These are phyloP conservation scores for Linum lewisii DNA, from an alignment of 345 rosid species.

Conservation along the genomic window DNA sequence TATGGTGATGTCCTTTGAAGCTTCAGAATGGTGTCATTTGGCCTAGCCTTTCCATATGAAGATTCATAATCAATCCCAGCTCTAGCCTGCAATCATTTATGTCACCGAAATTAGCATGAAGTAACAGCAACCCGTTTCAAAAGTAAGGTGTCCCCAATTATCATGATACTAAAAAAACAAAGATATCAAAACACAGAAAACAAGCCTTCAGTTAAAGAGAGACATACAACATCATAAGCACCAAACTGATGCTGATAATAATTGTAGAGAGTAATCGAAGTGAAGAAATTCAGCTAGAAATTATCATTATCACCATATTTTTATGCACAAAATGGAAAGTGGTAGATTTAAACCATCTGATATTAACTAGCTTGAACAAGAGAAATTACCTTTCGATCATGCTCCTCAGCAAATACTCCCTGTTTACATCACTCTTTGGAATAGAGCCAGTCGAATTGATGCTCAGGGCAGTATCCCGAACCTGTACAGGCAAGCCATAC, in stretches of 20 bases:
- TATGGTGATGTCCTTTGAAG: slow-evolving; percentile 92
- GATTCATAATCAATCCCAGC: slow-evolving; percentile 97
- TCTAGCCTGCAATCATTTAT: slow-evolving; percentile 51
- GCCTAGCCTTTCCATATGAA: slow-evolving; percentile 72
- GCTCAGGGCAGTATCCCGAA: slow-evolving; percentile 75
- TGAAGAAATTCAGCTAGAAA: too few species aligned
- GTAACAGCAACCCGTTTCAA: neutral
- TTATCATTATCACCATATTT: too few species aligned
- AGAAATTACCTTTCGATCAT: slow-evolving; percentile 61
- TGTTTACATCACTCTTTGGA: slow-evolving; percentile 86
- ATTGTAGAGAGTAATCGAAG: too few species aligned
- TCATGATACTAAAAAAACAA: too few species aligned
- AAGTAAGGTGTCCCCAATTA: too few species aligned
- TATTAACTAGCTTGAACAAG: too few species aligned
- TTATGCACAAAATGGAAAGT: too few species aligned
- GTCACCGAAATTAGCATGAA: neutral
- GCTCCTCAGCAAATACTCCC: slow-evolving; percentile 94
- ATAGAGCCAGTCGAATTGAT: slow-evolving; percentile 71
- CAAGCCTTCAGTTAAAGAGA: too few species aligned
- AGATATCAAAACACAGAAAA: too few species aligned
- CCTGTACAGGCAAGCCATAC: slow-evolving; percentile 94
- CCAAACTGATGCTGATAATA: too few species aligned
- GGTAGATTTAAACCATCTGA: too few species aligned
- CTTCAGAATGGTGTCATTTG: slow-evolving; percentile 85
- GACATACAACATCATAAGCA: too few species aligned